Base-by-base conservation (phyloP, 139 green algal species). In the Picochlorum sp. region DNA sequence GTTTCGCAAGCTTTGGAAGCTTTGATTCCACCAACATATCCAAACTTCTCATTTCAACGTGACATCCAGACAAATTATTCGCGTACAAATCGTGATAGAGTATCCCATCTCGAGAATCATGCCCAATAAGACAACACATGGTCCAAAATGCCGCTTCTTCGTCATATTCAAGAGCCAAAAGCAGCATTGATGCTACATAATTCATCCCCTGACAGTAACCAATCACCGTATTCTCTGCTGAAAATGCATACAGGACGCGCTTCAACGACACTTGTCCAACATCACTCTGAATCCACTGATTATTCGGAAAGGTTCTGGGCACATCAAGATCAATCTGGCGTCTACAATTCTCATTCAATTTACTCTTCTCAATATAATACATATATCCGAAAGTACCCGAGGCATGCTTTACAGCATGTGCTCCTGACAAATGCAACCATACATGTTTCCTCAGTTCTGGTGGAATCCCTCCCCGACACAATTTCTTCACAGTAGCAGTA, bases 201-300 rank as follows among this genome's bases (percentile, higher is more conserved):
- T 88, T 90, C 78, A 93, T 86, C 67, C 75, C 74, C 74, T 89
- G 83, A 73, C 84, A 90, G 64, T 90, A 90, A 15, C 83, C 84
- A 7, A 84, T 66, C 7, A 68, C 23, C 5, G 80, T 65, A 56
- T 86, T 84, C 69, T 89, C 83, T 8, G 73, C 62, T 2, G 75
- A 72, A 58, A 85, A 94, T 23, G 87, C 83, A n/a, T 76, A 64
- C 41, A 95, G 74, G 41, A 95, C 78, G 21, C 74, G 50, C 0
- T 79, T 64, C 73, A 95, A 64, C 24, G 78, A 74, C 4, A 34
- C 56, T 69, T 87, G 79, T n/a, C 84, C 87, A 11, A 77, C 75
- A n/a, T 62, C 41, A 8, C 49, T 57, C 6, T 73, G 45, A n/a
- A 92, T 54, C 79, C 75, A 90, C 1, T 58, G 41, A 65, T 89